A percentile compares a stretch with the other conserved stretches of the same genome.
Conservation (phyloP, 2,329 filamentous ascomycete genomes). For the Mycogone perniciosa region DNA sequence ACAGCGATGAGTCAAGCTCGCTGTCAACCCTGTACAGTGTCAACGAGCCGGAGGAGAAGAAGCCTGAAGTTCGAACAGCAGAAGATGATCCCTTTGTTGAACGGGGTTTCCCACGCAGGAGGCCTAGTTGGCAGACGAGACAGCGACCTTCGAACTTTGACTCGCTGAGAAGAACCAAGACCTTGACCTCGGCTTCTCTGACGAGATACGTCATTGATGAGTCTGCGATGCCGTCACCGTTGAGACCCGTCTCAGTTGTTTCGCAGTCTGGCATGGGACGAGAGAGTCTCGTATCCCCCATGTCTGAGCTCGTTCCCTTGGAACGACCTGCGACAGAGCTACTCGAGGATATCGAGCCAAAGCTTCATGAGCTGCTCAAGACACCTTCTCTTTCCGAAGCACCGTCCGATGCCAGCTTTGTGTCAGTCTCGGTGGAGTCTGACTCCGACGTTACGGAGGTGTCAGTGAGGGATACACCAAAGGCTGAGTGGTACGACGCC, state of each 20-base stretch:
- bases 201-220: not conserved
- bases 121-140: slow-evolving; percentile 3
- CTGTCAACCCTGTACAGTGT: slow-evolving; percentile 53
- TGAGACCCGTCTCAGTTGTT: slow-evolving; percentile 16
- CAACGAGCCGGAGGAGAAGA: slow-evolving; percentile 39
- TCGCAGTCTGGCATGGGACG: not conserved
- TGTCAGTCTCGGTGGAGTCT: slow-evolving; percentile 20
- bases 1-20: slow-evolving; percentile 45
- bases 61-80: slow-evolving; percentile 7
- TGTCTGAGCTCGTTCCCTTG: not conserved
- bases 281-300: not conserved
- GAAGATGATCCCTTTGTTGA: slow-evolving; percentile 29
- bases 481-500: slow-evolving; percentile 4
- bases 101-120: not conserved
- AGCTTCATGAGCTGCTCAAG: not conserved
- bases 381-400: slow-evolving; percentile 6
- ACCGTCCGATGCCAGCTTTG: slow-evolving; percentile 20
- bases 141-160: slow-evolving; percentile 1
- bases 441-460: slow-evolving; percentile 17
- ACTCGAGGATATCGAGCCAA: not conserved
- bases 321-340: not conserved
- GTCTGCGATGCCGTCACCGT: slow-evolving; percentile 8
- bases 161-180: not conserved
- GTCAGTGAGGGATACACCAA: slow-evolving; percentile 13
- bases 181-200: not conserved